Percentiles rank a stretch among this genome's conserved stretches.
Evolutionary conservation across 768 basidiomycete species (phyloP).

Genomic region (Lyophyllum semitale): DNA sequence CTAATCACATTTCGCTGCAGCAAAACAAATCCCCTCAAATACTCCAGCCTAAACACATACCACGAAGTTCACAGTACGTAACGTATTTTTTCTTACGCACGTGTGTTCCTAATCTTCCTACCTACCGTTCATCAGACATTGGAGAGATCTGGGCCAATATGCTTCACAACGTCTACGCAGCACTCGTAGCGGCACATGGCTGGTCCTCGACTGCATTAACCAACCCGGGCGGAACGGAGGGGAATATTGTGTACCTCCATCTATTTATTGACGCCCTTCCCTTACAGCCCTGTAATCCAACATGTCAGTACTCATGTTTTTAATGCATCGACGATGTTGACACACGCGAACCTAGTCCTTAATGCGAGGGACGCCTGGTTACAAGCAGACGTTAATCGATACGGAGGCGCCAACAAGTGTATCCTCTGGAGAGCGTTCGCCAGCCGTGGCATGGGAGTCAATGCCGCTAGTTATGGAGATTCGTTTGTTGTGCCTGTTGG

Average conservation of each 20-base stretch:
- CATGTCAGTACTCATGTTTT: conserved; percentile 29
- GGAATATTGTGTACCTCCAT: conserved; percentile 49
- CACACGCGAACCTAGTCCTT: conserved; percentile 29
- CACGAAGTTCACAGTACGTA: conserved; percentile 48
- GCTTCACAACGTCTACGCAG: conserved; percentile 42
- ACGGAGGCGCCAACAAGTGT: conserved; percentile 47
- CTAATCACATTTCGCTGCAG: conserved; percentile 16
- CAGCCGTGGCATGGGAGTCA: conserved; percentile 47
- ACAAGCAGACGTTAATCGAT: conserved; percentile 53
- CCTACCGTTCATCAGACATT: conserved; percentile 29
- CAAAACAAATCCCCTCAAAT: conserved; percentile 43
- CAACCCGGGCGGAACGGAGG: conserved; percentile 36
- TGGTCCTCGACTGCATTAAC: conserved; percentile 37
- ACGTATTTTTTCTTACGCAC: neutral
- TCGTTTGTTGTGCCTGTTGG: conserved; percentile 27
- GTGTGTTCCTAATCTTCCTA: neutral
- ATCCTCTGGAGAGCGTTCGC: conserved; percentile 48
- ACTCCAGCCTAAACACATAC: conserved; percentile 36
- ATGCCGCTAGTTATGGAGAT: conserved; percentile 28
- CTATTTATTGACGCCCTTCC: conserved; percentile 48
- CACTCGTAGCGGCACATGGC: conserved; percentile 32
- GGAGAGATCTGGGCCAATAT: conserved; percentile 56
- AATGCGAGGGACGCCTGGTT: conserved; percentile 50
- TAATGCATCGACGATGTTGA: neutral
- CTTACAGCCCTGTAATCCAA: conserved; percentile 48